These are phyloP conservation scores for Neltuma alba DNA, from an alignment of 306 rosid species.

Conservation along the genomic window DNA sequence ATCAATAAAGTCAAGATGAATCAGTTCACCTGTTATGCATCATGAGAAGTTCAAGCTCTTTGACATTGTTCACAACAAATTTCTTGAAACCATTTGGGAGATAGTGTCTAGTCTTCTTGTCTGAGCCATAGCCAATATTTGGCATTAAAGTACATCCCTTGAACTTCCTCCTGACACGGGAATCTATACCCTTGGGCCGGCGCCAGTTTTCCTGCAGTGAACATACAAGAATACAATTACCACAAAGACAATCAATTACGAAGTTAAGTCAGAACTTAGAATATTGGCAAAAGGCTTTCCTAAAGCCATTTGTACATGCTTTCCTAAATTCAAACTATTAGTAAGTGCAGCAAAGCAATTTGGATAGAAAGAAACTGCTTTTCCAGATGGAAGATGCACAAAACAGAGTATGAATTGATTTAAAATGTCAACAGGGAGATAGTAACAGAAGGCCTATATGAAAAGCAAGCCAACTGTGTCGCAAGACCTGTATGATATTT, in stretches of 20 bases:
- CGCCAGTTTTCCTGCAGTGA: constrained; percentile 65
- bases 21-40: constrained; percentile 72
- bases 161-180: constrained; percentile 82
- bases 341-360: not conserved
- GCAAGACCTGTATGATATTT: constrained; percentile 61
- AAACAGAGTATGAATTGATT: not conserved
- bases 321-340: not conserved
- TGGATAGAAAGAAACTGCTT: too few relatives aligned
- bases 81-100: constrained; percentile 89
- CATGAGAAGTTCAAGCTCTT: constrained; percentile 69
- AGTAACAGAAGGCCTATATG: constrained; percentile 60
- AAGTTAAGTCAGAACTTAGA: constrained; percentile 12
- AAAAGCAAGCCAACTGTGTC: constrained; percentile 61
- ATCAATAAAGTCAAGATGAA: not conserved
- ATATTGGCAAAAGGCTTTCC: not conserved
- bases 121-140: constrained; percentile 80
- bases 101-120: constrained; percentile 82
- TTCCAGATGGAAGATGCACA: not conserved
- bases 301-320: not conserved
- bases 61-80: constrained; percentile 72
- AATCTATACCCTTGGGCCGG: constrained; percentile 89
- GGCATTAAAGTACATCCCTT: constrained; percentile 84
- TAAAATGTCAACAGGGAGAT: constrained; percentile 61
- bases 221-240: not conserved
- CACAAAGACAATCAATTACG: not conserved